Evolutionary conservation across 2,329 filamentous ascomycete species (phyloP), one percentile per base, ranked within the genome.

Genomic region (Endoconidiophora laricicola): DNA sequence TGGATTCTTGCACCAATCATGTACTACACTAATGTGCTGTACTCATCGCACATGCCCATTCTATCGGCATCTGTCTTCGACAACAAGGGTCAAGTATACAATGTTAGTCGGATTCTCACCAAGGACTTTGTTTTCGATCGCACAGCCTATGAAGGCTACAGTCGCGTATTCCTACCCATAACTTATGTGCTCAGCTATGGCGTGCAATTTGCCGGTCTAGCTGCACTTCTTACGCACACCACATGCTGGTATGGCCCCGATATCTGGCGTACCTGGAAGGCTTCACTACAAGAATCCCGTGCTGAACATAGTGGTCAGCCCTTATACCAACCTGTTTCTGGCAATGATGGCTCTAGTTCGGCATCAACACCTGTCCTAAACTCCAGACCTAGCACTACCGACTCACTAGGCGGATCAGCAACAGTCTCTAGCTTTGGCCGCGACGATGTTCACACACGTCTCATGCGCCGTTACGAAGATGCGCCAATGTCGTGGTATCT

Each of bases 171-270:
- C 56, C 66, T 93, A 6, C 85, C 86, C 1, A 86, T 91, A 54
- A 91, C 86, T 0, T 94, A 91, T 60, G 83, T 88, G 18, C 70
- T 93, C 39, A 88, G 84, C 59, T 94, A 93, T 57, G 86, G 81
- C 2, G 74, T 93, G 22, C 86, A 91, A 58, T 93, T 94, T 61
- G 86, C 86, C 10, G 83, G 82, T 1, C 69, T 94, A 18, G 81
- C 85, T 22, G 82, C 85, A 1, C 69, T 93, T 10, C 66, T 94
- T 16, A 86, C 84, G 1, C 86, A 93, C 60, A 93, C 86, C 0
- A 69, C 75, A 20, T 84, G 86, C 59, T 91, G 86, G 84, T 85
- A 93, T 58, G 86, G 86, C 12, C 76, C 74, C 56, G 86, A 91
- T 60, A 90, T 93, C 18, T 81, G 76, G 77, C 76, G 69, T 39